These are phyloP conservation scores for Quercus robur DNA, from an alignment of 306 rosid species.

Conservation along the genomic window DNA sequence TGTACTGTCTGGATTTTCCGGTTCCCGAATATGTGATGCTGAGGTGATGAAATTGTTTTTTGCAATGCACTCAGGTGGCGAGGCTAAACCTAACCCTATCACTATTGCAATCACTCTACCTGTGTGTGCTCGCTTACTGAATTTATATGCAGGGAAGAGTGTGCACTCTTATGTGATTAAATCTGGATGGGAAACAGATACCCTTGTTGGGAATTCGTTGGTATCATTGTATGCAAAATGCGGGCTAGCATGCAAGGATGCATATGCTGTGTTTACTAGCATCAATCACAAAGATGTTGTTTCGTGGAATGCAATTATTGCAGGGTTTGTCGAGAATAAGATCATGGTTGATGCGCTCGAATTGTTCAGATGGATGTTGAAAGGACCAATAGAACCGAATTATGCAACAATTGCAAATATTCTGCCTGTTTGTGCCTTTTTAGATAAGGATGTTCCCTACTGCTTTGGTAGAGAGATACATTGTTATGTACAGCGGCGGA, in stretches of 20 bases:
- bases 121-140: constrained; percentile 59
- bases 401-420: constrained; percentile 63
- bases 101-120: constrained; percentile 71
- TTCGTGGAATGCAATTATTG: constrained; percentile 87
- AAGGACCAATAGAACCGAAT: constrained; percentile 60
- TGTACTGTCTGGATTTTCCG: constrained; percentile 64
- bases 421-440: constrained; percentile 65
- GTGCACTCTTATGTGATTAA: constrained; percentile 60
- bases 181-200: constrained; percentile 61
- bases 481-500: constrained; percentile 51
- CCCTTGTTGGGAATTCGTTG: constrained; percentile 69
- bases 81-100: constrained; percentile 62
- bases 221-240: constrained; percentile 81
- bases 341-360: constrained; percentile 43
- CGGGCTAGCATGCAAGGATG: constrained; percentile 48
- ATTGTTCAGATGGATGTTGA: constrained; percentile 36
- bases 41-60: constrained; percentile 34
- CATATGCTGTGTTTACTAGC: constrained; percentile 54
- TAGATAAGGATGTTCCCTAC: constrained; percentile 39
- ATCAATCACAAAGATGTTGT: constrained; percentile 60
- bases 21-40: constrained; percentile 37
- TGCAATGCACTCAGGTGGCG: constrained; percentile 51
- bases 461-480: constrained; percentile 68
- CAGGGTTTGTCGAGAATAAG: constrained; percentile 69
- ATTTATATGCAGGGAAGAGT: constrained; percentile 46